Conservation (phyloP, 352 stramenopile genomes). For the Phytophthora aleatoria region DNA sequence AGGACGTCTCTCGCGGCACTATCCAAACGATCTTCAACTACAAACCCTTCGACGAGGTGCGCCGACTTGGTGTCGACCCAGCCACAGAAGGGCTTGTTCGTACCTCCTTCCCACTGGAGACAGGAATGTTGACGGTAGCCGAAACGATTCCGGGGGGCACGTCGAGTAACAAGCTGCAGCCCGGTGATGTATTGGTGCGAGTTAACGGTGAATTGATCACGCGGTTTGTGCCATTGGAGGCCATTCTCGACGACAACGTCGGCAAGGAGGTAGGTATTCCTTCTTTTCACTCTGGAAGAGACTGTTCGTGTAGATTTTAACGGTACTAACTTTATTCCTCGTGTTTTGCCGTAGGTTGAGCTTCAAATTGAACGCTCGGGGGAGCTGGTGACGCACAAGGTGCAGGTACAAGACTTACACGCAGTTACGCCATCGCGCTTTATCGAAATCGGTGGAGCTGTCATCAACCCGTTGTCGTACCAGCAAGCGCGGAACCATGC, state of each 20-base stretch:
- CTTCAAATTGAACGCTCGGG: constrained; percentile 85
- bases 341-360: constrained; percentile 49
- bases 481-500: constrained; percentile 90
- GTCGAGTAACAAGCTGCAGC: constrained; percentile 78
- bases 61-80: constrained; percentile 75
- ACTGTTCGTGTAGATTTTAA: too few species aligned
- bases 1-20: constrained; percentile 81
- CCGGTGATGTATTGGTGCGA: constrained; percentile 89
- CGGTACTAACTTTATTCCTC: neutral
- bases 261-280: constrained; percentile 51
- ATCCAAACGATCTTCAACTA: constrained; percentile 92
- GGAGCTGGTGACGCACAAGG: constrained; percentile 54
- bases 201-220: constrained; percentile 85
- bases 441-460: constrained; percentile 85
- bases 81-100: constrained; percentile 83
- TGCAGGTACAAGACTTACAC: constrained; percentile 88
- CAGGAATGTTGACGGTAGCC: constrained; percentile 91
- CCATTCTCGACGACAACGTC: constrained; percentile 81
- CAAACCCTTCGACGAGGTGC: constrained; percentile 92
- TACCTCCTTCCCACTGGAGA: constrained; percentile 79
- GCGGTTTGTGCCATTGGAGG: constrained; percentile 88
- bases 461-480: constrained; percentile 91
- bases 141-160: constrained; percentile 85
- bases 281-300: neutral
- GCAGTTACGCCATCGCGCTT: constrained; percentile 84